Evolutionary conservation across 176 grass and related monocot genomes (phyloP).

Genomic region (Guadua angustifolia): DNA sequence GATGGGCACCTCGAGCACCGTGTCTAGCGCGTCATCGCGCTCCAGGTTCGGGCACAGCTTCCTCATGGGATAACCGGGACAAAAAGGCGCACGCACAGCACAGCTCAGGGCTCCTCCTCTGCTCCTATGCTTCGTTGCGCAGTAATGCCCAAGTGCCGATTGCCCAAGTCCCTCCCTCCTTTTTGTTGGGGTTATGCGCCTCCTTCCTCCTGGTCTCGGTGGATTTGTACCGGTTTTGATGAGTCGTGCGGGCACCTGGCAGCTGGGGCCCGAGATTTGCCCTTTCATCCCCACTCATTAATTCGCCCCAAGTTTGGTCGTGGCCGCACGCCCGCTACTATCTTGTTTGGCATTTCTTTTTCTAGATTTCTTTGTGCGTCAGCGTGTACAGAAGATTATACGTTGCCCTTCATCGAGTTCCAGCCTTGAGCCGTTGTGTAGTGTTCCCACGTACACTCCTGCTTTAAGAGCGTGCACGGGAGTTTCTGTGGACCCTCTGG

Average conservation of each 20-base stretch:
- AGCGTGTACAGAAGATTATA: conserved; percentile 34
- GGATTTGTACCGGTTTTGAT: conserved; percentile 50
- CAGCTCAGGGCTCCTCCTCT: conserved; percentile 13
- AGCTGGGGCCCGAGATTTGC: conserved; percentile 31
- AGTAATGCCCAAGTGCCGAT: background rate
- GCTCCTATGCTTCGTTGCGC: background rate
- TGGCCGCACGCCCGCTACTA: conserved; percentile 62
- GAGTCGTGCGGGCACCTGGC: conserved; percentile 59
- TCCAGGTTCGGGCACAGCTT: conserved; percentile 94
- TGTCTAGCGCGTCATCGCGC: conserved; percentile 90
- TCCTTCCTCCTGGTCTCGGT: conserved; percentile 5
- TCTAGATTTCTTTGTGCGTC: conserved; percentile 14
- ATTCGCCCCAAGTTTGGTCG: conserved; percentile 49
- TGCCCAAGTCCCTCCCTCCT: background rate
- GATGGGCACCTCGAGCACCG: conserved; percentile 95
- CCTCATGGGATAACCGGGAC: conserved; percentile 54
- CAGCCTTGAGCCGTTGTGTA: background rate
- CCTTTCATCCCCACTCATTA: background rate
- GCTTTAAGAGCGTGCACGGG: conserved; percentile 19
- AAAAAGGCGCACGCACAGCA: background rate
- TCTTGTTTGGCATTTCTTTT: background rate
- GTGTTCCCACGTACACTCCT: conserved; percentile 32
- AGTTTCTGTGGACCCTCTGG: background rate
- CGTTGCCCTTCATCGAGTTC: conserved; percentile 16
- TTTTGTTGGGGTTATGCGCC: conserved; percentile 35